Base-by-base conservation (phyloP, 1,139 yeast species). In the Magnusiomyces fungicola region DNA sequence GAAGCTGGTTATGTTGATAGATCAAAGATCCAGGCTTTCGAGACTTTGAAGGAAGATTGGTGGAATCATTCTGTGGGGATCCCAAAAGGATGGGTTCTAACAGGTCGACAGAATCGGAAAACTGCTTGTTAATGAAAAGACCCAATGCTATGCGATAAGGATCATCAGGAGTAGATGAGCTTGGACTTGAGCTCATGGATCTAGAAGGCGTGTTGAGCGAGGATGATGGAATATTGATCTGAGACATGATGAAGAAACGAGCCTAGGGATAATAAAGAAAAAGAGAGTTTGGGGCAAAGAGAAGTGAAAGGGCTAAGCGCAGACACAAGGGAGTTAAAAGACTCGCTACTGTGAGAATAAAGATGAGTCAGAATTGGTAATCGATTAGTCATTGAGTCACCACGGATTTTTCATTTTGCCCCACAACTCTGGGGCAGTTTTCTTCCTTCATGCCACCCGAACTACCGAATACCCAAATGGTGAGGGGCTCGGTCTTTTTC, bases 61-160 rank as follows among this genome's bases (percentile, higher is more conserved):
- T 4, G 22, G 22, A 16, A 34, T 14, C 12, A 7, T 27, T 21
- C 21, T 30, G 45, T 22, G 37, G 45, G 45, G 44, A 19, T 14
- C 29, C 7, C 19, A 41, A 23, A 12, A 50, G 18, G 14, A 48
- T n/a, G 12, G 53, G 51, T 16, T 48, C 50, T 14, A 50, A 19
- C 14, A 39, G 24, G 10, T 38, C 47, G n/a, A 39, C 43, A 4
- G 51, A 45, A 18, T 48, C 50, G 19, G 53, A 37, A 27, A 50
- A 50, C 43, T 48, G 49, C 24, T 48, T 45, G 25, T 50, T 50
- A 38, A 50, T 43, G 42, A 50, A 50, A 10, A 48, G 36, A 23
- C 46, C 34, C 14, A 50, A 37, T n/a, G 51, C 50, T 2, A 49
- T 29, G 37, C 44, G 45, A 38, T 50, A 50, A 12, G 43, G 32